Evolutionary conservation across 73 alveolate species (phyloP), one percentile per base, ranked within the genome.

Genomic region (Blepharisma japonicum): DNA sequence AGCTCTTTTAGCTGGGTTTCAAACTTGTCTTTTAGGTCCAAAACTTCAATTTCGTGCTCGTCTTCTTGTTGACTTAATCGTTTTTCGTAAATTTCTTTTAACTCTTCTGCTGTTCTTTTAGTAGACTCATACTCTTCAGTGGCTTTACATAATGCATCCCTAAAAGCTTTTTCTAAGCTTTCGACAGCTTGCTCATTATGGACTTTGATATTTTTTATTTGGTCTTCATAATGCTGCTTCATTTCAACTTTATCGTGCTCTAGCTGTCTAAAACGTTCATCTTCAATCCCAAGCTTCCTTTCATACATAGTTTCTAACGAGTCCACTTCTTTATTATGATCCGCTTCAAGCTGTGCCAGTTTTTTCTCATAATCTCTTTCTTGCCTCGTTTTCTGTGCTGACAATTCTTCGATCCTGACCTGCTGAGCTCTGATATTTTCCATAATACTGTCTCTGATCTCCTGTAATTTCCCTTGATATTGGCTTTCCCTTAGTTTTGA

Each of bases 161-260:
- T 83, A 86, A 88, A 91, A 8, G 82, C 89, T 47, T 70, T 71
- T 25, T 79, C 83, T 7, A 91, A 83, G 61, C 78, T 81, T 3
- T 91, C 93, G 14, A 88, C 77, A n/a, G 88, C 83, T 32, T 81
- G 83, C 68, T 88, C 80, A 68, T 91, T 84, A 56, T 85, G 80
- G 48, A 72, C 85, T 50, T 88, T 78, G 66, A 91, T 78, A 61
- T 85, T 93, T 39, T 83, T 83, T 2, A 89, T 70, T 72, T 89
- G 77, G 9, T 81, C 85, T 79, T 88, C 89, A 81, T 88, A 87
- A 78, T 81, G 71, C 76, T 85, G 81, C 71, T 91, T 91, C 90
- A 84, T 87, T 81, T 93, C 98, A 49, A 85, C 71, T 66, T 83
- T 85, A 55, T 91, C 90, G 55, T 93, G 88, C 86, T 93, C 98